Evolutionary conservation across 371 early-diverging fungal genomes (phyloP).

Genomic region (Aphelidium insulamus): DNA sequence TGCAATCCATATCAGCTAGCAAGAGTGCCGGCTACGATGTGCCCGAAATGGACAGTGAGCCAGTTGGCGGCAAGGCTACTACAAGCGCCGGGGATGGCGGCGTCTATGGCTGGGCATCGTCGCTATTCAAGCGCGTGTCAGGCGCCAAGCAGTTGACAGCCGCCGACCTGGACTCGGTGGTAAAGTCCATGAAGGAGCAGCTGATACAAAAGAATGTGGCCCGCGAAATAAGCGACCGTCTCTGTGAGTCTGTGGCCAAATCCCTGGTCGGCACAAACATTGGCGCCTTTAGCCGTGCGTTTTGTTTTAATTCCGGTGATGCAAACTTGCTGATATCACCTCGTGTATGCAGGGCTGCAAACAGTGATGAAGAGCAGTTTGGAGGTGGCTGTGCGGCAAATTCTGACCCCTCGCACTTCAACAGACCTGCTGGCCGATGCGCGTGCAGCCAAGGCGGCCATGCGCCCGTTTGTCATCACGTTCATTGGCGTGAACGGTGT

Average conservation of each 20-base stretch:
- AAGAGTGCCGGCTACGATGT: conserved; percentile 7
- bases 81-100: conserved; percentile 10
- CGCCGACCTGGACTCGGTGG: conserved; percentile 38
- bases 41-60: neutral
- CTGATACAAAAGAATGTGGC: conserved; percentile 86
- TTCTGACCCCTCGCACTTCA: conserved; percentile 79
- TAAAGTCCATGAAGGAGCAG: conserved; percentile 69
- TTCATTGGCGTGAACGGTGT: conserved; percentile 99
- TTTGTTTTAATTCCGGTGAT: neutral
- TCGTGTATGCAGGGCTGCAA: conserved; percentile 19
- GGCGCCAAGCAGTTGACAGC: conserved; percentile 33
- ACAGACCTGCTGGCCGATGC: conserved; percentile 90
- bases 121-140: conserved; percentile 41
- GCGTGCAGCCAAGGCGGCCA: conserved; percentile 29
- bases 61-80: neutral
- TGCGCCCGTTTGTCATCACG: conserved; percentile 70
- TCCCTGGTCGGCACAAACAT: conserved; percentile 53
- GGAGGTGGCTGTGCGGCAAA: conserved; percentile 54
- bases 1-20: no score
- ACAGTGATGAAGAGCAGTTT: conserved; percentile 50
- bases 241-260: conserved; percentile 55
- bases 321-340: no score
- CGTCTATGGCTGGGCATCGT: no score
- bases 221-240: conserved; percentile 58
- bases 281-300: conserved; percentile 45